Evolutionary conservation across 345 rosid species (phyloP).

Genomic region (Atalantia buxifolia): DNA sequence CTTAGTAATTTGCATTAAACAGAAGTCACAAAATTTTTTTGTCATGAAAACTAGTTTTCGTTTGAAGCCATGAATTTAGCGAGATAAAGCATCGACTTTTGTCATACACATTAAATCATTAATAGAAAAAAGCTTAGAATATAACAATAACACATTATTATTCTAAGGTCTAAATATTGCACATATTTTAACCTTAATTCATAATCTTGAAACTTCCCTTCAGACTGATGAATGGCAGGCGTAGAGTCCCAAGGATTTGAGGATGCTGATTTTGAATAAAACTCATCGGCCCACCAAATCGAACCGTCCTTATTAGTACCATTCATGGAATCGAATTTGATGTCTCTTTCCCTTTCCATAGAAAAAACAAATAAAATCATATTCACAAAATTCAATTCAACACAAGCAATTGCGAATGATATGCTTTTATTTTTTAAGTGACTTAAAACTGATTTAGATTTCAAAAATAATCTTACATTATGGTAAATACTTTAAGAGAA

Average conservation of each 20-base stretch:
- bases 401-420: no score
- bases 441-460: no score
- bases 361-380: no score
- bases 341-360: no score
- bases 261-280: conserved; percentile 51
- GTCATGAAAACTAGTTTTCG: no score
- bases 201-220: conserved; percentile 54
- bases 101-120: no score
- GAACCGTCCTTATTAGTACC: conserved; percentile 33
- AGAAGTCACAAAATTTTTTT: neutral
- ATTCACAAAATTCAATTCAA: no score
- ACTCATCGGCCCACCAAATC: conserved; percentile 60
- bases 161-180: conserved; percentile 5
- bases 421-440: no score
- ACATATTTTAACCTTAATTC: conserved; percentile 50
- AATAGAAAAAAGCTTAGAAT: no score
- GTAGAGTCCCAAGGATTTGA: conserved; percentile 64
- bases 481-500: no score
- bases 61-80: neutral
- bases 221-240: conserved; percentile 32
- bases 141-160: neutral
- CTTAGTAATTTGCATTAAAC: neutral
- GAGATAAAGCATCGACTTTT: neutral
- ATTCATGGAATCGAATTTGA: conserved; percentile 32
- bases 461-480: no score